Conservation (phyloP, 2,329 filamentous ascomycete genomes). For the Colletotrichum sp. region DNA sequence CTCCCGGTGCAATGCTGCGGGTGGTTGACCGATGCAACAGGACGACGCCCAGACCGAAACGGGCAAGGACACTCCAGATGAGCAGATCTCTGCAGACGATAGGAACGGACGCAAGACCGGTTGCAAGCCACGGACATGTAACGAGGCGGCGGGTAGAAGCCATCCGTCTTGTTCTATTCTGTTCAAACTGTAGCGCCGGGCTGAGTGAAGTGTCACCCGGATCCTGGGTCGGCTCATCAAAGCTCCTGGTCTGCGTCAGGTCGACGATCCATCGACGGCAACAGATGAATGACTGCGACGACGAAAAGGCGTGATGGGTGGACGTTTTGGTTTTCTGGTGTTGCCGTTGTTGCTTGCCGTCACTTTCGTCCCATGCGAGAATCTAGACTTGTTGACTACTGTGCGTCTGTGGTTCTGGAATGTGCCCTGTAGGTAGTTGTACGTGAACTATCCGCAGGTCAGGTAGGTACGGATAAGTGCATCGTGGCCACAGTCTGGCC, state of each 20-base stretch:
- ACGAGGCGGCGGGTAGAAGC: conserved; percentile 7
- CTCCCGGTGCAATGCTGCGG: not conserved
- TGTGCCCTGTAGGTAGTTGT: not conserved
- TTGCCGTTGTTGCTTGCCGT: not conserved
- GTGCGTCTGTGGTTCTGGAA: not conserved
- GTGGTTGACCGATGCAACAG: not conserved
- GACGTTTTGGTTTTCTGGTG: not conserved
- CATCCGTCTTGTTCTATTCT: conserved; percentile 8
- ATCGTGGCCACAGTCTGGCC: not conserved
- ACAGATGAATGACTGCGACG: not conserved
- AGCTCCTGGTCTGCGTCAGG: not conserved
- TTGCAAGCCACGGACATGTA: conserved; percentile 6
- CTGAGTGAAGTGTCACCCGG: not conserved
- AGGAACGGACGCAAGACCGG: not conserved
- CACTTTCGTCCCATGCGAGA: not conserved
- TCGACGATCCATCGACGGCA: not conserved
- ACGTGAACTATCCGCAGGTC: not conserved
- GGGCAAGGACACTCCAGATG: not conserved
- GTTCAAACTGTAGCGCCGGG: not conserved
- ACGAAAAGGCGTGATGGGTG: not conserved
- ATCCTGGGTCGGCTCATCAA: not conserved
- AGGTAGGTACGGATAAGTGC: not conserved
- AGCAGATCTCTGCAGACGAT: not conserved
- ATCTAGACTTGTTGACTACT: not conserved
- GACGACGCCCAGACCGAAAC: not conserved